Base-by-base conservation (phyloP, 495 filamentous ascomycete genomes). In the Aspergillus conjunctus region DNA sequence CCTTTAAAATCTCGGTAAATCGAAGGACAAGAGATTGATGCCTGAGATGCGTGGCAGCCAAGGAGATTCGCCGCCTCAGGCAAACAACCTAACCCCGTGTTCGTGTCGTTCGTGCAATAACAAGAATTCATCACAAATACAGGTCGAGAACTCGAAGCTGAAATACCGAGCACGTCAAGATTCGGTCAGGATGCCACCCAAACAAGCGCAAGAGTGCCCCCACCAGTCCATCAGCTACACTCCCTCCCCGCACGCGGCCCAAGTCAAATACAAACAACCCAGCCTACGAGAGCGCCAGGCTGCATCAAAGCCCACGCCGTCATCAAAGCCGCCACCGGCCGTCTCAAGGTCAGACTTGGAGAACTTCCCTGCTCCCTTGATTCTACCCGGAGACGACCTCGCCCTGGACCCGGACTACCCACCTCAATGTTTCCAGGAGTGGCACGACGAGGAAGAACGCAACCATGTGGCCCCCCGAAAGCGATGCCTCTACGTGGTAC, bases 311-410 rank as follows among this genome's bases (percentile, higher is more conserved):
- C 30, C 22, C n/a, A 15, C 18, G 14, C 12, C 51, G 17, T 33
- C 41, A 7, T 30, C 56, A 1, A 64, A 50, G n/a, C 15, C 45
- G 6, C 15, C 26, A 44, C 12, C 41, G 30, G 5, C 50, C 11
- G 7, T 22, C 8, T n/a, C 37, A 45, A 17, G 39, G n/a, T 43
- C 54, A 20, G 43, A 62, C 39, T 17, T 46, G 0, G 11, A 34
- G 15, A 53, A 52, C 1, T 90, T 88, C 66, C 87, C 84, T 0
- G 85, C 76, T 0, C 87, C 87, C 0, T 68, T 89, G 12, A 67
- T 88, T 1, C 71, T 90, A 0, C 87, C 87, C 1, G 73, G 72
- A 7, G 87, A 90, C 66, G 82, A 85, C 26, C 79, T 90, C 1
- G 71, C 79, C 4, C 64, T 70, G 12, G 83, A 88, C 61, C 79